Evolutionary conservation across 1,139 yeast genomes (phyloP), one percentile per base, ranked within the genome.

Genomic region (Magnusiomyces paraingens): DNA sequence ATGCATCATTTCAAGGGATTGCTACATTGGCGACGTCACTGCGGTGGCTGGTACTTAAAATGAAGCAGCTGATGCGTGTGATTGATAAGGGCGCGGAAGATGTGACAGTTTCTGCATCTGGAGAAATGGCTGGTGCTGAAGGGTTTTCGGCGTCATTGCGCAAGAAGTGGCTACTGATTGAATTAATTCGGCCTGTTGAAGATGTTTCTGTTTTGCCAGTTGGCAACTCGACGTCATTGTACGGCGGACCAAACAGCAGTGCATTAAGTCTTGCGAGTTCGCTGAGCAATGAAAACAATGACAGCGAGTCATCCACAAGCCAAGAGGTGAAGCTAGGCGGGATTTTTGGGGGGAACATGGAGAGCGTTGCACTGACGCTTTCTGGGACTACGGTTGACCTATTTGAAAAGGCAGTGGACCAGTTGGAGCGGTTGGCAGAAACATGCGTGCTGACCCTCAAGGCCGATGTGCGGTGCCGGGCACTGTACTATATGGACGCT

Each of bases 391-490:
- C 78, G 17, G 64, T 76, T 8, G 62, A 62, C 0, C 72, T 73
- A 49, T 89, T 83, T 63, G 80, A 82, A 57, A 67, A 67, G 2
- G 69, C 79, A 1, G 68, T 83, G 0, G 57, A 64, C 1, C 73
- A 70, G 0, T 77, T 86, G 58, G 75, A 75, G 54, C 60, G 63
- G 2, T 73, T 85, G 42, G 74, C 79, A 21, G 73, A 74, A 47
- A 72, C 73, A 32, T 72, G 85, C 3, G 70, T 85, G 51, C 64
- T 83, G 21, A 76, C 84, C 2, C 70, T 88, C 47, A 73, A 95
- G 52, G 82, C 83, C 59, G 93, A 86, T 64, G 67, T 84, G 48
- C 74, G 90, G 57, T 77, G 81, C 53, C 78, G 85, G 56, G 78
- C 82, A 1, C 76, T 86, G 17, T 82, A 80, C 65, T 80, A 79